These are phyloP conservation scores for Balakata baccata DNA, from an alignment of 345 rosid species.

Conservation along the genomic window DNA sequence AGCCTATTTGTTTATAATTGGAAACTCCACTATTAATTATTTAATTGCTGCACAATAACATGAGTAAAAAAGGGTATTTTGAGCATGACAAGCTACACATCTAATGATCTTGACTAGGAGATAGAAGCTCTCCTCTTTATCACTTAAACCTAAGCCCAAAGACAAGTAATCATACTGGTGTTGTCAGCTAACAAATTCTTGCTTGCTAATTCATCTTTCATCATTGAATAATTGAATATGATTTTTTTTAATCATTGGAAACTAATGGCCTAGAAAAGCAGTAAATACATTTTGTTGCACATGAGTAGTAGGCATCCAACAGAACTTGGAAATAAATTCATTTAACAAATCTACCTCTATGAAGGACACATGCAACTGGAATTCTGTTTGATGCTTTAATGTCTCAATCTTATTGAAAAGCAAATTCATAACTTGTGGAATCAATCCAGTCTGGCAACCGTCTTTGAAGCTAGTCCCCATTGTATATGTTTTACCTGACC, in stretches of 20 bases:
- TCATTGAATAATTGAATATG: neutral
- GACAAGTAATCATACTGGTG: neutral
- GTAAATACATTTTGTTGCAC: neutral
- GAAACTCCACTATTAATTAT: neutral
- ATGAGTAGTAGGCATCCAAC: neutral
- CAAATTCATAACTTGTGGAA: conserved; percentile 80
- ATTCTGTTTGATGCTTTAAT: conserved; percentile 65
- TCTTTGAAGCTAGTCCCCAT: conserved; percentile 92
- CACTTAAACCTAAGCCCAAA: neutral
- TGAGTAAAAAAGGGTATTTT: neutral
- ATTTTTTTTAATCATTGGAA: neutral
- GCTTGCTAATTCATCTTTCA: neutral
- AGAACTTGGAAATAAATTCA: neutral
- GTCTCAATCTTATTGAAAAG: conserved; percentile 73
- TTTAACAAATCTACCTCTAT: conserved; percentile 65
- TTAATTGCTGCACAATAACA: neutral
- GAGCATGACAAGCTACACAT: neutral
- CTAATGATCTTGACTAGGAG: neutral
- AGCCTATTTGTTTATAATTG: neutral
- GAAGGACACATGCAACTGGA: conserved; percentile 83
- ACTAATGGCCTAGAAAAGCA: neutral
- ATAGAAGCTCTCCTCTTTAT: too few relatives aligned
- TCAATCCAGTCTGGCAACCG: conserved; percentile 63
- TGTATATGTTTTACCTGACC: conserved; percentile 96
- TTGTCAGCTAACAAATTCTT: conserved; percentile 1